Percentiles rank a stretch among this genome's conserved stretches.
phyloP scores from a whole-genome alignment of 2,329 filamentous ascomycete genomes.

The Penicillium paneum region DNA sequence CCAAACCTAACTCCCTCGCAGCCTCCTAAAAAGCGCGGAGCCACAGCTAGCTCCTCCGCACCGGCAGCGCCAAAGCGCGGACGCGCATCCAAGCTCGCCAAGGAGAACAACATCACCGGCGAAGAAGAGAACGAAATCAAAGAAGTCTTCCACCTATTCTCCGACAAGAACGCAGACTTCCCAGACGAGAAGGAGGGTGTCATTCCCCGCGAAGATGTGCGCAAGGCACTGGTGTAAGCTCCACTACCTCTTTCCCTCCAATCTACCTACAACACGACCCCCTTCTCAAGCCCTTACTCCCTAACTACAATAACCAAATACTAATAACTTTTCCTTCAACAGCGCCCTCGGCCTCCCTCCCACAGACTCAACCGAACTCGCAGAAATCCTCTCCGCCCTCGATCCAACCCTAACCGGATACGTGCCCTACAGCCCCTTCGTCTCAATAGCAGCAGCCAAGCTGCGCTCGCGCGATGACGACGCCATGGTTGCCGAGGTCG shows the following conservation, averaged over 20 bases:
- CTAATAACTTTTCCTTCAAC: neutral
- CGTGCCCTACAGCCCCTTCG: conserved; percentile 75
- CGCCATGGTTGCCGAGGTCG: conserved; percentile 65
- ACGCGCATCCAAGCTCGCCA: conserved; percentile 82
- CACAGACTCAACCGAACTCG: conserved; percentile 61
- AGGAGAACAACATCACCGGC: conserved; percentile 80
- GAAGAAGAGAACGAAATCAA: conserved; percentile 86
- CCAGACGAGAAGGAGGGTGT: conserved; percentile 70
- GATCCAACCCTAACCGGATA: conserved; percentile 79
- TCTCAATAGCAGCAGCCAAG: conserved; percentile 85
- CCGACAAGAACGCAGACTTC: conserved; percentile 55
- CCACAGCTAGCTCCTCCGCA: conserved; percentile 27
- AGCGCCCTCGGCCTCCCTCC: conserved; percentile 80
- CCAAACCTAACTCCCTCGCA: conserved; percentile 9
- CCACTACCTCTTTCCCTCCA: neutral
- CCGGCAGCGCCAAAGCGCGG: conserved; percentile 35
- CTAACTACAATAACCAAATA: neutral
- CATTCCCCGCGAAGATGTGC: conserved; percentile 64
- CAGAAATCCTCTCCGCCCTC: conserved; percentile 73
- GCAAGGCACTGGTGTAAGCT: conserved; percentile 68
- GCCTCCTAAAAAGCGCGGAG: conserved; percentile 40
- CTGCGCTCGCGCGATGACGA: conserved; percentile 59
- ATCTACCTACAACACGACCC: neutral
- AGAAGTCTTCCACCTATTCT: conserved; percentile 84
- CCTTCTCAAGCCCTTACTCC: neutral